Evolutionary conservation across 2,329 filamentous ascomycete genomes (phyloP).

Genomic region (Apiospora malaysiana): DNA sequence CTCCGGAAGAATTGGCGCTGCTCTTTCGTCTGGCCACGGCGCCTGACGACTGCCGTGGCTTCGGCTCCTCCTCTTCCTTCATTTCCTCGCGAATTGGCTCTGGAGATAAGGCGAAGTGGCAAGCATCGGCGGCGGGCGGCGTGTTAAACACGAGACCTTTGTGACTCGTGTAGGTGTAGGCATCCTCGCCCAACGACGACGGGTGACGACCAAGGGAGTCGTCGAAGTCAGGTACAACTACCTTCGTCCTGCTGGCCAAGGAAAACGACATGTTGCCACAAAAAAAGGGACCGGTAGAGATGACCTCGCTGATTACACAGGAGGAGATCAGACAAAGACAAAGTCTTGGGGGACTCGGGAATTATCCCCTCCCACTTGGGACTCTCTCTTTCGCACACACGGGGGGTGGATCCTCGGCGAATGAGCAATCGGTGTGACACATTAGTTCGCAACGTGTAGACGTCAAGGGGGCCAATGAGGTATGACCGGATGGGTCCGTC

Average conservation of each 20-base stretch:
- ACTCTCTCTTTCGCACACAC: background rate
- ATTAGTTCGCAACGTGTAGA: background rate
- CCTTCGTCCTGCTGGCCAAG: slow-evolving; percentile 1
- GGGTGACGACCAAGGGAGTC: background rate
- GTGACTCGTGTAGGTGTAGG: background rate
- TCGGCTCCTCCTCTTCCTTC: background rate
- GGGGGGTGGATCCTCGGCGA: background rate
- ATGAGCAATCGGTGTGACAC: slow-evolving; percentile 1
- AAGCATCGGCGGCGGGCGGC: background rate
- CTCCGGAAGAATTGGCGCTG: background rate
- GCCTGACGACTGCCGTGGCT: too few relatives aligned
- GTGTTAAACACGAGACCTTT: background rate
- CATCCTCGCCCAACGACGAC: background rate
- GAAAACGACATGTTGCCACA: slow-evolving; percentile 13
- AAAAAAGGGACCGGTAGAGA: slow-evolving; percentile 3
- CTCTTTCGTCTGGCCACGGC: background rate
- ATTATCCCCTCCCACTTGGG: background rate
- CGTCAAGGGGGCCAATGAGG: background rate
- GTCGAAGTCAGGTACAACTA: background rate
- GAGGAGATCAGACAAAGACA: background rate
- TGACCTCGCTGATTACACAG: background rate
- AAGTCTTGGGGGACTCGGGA: background rate
- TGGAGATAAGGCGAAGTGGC: background rate
- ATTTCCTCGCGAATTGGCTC: slow-evolving; percentile 1
- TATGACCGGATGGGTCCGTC: background rate